A percentile compares a stretch with the other conserved stretches of the same genome.
phyloP scores from a whole-genome alignment of 352 stramenopile species.

The Globisporangium cystogenes region DNA sequence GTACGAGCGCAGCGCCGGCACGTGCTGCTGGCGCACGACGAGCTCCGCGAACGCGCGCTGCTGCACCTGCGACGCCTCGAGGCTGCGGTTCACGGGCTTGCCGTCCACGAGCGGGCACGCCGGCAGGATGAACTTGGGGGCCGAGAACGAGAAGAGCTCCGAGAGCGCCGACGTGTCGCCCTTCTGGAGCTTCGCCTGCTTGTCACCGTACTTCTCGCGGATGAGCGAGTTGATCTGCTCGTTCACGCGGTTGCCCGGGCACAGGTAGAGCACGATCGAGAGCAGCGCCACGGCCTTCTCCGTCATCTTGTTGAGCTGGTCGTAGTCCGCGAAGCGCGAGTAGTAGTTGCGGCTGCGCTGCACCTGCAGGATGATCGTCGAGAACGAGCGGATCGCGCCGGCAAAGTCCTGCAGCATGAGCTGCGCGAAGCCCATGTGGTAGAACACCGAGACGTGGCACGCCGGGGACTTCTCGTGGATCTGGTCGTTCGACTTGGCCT shows the following conservation, averaged over 20 bases:
- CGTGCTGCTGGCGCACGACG: constrained; percentile 80
- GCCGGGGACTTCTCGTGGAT: constrained; percentile 90
- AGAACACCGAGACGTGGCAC: constrained; percentile 94
- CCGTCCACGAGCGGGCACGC: constrained; percentile 56
- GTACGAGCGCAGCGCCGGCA: constrained; percentile 92
- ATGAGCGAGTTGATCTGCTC: constrained; percentile 85
- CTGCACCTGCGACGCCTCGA: constrained; percentile 69
- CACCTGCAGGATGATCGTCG: constrained; percentile 86
- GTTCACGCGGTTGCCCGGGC: constrained; percentile 79
- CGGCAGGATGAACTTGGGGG: constrained; percentile 94
- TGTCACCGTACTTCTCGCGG: constrained; percentile 94
- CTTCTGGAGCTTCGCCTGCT: constrained; percentile 84
- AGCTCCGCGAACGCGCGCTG: constrained; percentile 89
- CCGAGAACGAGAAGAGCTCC: constrained; percentile 91
- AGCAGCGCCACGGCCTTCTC: constrained; percentile 95
- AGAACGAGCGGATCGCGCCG: constrained; percentile 87
- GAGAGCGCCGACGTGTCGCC: constrained; percentile 74
- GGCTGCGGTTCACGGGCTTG: constrained; percentile 42
- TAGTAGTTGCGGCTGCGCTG: constrained; percentile 90
- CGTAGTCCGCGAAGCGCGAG: constrained; percentile 88
- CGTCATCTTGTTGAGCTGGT: constrained; percentile 94
- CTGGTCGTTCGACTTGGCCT: constrained; percentile 55
- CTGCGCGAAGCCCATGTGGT: constrained; percentile 97
- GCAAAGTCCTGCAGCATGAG: constrained; percentile 97
- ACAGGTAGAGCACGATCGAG: constrained; percentile 87